Evolutionary conservation across 306 rosid genomes (phyloP).

Genomic region (Vicia sativa): DNA sequence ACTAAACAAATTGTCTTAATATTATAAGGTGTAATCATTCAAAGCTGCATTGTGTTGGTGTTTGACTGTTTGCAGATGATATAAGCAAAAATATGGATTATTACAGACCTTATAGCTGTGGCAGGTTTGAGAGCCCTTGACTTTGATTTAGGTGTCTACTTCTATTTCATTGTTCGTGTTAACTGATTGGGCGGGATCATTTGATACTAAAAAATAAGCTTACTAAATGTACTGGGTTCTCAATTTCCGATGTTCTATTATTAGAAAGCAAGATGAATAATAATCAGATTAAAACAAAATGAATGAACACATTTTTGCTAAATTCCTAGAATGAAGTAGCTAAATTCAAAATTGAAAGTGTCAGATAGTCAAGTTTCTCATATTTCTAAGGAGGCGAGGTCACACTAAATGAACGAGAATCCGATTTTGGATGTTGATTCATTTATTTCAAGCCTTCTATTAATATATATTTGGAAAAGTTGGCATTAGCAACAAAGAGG

Average conservation of each 20-base stretch:
- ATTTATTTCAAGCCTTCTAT: neutral
- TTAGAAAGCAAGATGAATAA: constrained; percentile 9
- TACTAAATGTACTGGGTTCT: neutral
- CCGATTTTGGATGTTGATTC: neutral
- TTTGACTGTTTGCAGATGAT: constrained; percentile 30
- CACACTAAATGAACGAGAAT: neutral
- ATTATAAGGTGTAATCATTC: neutral
- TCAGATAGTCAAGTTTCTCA: neutral
- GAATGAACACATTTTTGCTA: neutral
- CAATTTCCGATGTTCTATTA: neutral
- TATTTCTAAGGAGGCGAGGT: neutral
- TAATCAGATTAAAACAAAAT: constrained; percentile 10
- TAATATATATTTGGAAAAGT: too few species aligned
- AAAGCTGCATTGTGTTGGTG: constrained; percentile 8
- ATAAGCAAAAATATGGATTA: constrained; percentile 37
- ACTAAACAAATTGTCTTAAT: neutral
- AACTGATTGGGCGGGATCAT: neutral
- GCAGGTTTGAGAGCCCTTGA: constrained; percentile 20
- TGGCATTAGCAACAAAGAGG: neutral
- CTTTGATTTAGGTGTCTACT: constrained; percentile 6
- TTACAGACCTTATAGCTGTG: constrained; percentile 5
- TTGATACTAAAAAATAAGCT: neutral
- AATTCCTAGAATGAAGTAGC: neutral
- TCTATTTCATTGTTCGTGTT: neutral
- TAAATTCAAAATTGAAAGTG: constrained; percentile 24